phyloP scores from a whole-genome alignment of 2,329 filamentous ascomycete genomes.

The Helminthosporium solani region DNA sequence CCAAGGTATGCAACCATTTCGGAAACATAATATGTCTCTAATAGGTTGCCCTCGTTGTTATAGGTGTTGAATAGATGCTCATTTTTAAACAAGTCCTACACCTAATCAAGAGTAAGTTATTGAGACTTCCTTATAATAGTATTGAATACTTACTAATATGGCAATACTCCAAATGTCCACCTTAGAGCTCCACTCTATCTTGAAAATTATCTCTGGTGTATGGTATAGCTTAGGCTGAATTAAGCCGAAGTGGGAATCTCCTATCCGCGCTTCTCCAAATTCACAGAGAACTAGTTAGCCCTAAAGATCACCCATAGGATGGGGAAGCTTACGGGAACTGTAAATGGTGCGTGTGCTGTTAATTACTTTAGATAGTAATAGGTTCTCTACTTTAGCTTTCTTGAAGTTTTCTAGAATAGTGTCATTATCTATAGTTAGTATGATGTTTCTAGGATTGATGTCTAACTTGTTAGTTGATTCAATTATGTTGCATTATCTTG shows the following conservation, averaged over 20 bases:
- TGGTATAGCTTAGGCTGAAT: conserved; percentile 43
- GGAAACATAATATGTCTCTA: conserved; percentile 30
- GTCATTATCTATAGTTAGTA: conserved; percentile 41
- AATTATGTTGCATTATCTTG: conserved; percentile 12
- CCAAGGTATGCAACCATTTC: conserved; percentile 33
- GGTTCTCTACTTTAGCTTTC: conserved; percentile 37
- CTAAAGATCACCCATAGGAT: conserved; percentile 26
- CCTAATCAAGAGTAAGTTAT: conserved; percentile 16
- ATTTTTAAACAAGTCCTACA: conserved; percentile 44
- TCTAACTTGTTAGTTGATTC: conserved; percentile 30
- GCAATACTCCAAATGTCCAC: conserved; percentile 46
- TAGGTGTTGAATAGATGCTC: conserved; percentile 34
- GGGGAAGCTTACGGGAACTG: conserved; percentile 27
- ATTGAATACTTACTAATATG: conserved; percentile 33
- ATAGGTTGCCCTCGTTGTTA: conserved; percentile 24
- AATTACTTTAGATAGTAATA: conserved; percentile 43
- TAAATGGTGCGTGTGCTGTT: conserved; percentile 21
- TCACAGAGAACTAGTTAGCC: conserved; percentile 42
- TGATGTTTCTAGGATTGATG: conserved; percentile 48
- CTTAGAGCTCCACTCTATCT: conserved; percentile 39
- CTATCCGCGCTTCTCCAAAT: conserved; percentile 38
- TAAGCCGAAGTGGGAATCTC: conserved; percentile 28
- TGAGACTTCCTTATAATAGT: conserved; percentile 8
- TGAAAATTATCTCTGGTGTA: conserved; percentile 43
- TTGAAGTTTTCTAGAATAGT: conserved; percentile 42